phyloP scores from a whole-genome alignment of 2,329 filamentous ascomycete genomes.

The Pezicula neosporulosa region DNA sequence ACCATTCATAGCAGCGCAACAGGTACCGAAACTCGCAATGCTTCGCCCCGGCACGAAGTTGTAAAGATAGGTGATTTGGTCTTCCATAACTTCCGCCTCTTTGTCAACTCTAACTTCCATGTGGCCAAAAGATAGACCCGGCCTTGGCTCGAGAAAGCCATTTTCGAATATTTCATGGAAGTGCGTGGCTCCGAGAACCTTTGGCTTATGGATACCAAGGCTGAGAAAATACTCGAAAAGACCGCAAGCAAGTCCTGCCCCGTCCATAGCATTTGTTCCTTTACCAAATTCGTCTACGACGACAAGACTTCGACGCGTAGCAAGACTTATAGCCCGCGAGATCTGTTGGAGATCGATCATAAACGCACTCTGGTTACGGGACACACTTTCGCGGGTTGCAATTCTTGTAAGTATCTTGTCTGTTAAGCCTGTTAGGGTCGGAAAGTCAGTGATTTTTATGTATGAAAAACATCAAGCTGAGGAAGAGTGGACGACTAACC shows the following conservation, averaged over 20 bases:
- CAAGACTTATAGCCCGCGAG: constrained; percentile 69
- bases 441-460: too few species aligned
- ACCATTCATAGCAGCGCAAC: constrained; percentile 84
- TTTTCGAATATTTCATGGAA: constrained; percentile 71
- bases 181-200: constrained; percentile 60
- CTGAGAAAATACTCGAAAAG: constrained; percentile 53
- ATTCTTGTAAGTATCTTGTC: constrained; percentile 91
- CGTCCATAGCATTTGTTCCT: constrained; percentile 56
- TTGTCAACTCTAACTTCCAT: constrained; percentile 67
- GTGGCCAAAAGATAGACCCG: constrained; percentile 57
- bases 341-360: constrained; percentile 85
- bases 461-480: too few species aligned
- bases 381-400: constrained; percentile 64
- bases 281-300: constrained; percentile 91
- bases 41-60: constrained; percentile 65
- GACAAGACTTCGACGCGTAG: constrained; percentile 73
- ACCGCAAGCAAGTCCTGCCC: constrained; percentile 54
- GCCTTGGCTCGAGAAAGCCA: constrained; percentile 47
- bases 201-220: constrained; percentile 44
- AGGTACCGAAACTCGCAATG: constrained; percentile 77
- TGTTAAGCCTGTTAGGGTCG: constrained; percentile 64
- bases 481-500: too few species aligned
- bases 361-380: constrained; percentile 58
- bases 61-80: constrained; percentile 74
- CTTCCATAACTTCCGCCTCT: constrained; percentile 44